A percentile compares a stretch with the other conserved stretches of the same genome.
These are phyloP conservation scores for Alnus rubra DNA, from an alignment of 306 rosid species.

Conservation along the genomic window DNA sequence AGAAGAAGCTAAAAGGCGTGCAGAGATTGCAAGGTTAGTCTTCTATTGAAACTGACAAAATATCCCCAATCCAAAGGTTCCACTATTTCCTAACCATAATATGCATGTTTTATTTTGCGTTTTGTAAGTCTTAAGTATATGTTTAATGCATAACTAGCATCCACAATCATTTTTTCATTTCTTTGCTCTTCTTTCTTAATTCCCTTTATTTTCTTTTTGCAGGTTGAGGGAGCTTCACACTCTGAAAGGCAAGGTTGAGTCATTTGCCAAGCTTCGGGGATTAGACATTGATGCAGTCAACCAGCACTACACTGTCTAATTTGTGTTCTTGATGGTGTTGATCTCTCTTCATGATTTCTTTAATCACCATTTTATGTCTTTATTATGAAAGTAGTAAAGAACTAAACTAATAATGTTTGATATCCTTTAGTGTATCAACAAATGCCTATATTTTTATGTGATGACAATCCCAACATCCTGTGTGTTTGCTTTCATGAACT, in stretches of 20 bases:
- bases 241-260: slow-evolving; percentile 69
- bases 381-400: background rate
- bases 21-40: slow-evolving; percentile 73
- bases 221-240: slow-evolving; percentile 88
- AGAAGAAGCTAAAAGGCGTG: slow-evolving; percentile 74
- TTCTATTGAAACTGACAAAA: background rate
- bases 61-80: background rate
- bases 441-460: background rate
- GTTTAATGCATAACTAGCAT: background rate
- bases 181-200: background rate
- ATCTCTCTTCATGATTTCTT: slow-evolving; percentile 2
- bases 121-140: no score
- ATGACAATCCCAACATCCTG: background rate
- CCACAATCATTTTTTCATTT: background rate
- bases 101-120: no score
- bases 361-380: background rate
- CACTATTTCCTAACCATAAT: no score
- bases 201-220: slow-evolving; percentile 12
- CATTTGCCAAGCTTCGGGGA: slow-evolving; percentile 66
- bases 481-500: background rate
- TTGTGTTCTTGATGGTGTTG: background rate
- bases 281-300: slow-evolving; percentile 60
- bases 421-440: background rate
- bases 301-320: slow-evolving; percentile 66
- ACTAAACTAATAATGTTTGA: background rate